phyloP scores from a whole-genome alignment of 305 asterid species.

The Rubia occidens region DNA sequence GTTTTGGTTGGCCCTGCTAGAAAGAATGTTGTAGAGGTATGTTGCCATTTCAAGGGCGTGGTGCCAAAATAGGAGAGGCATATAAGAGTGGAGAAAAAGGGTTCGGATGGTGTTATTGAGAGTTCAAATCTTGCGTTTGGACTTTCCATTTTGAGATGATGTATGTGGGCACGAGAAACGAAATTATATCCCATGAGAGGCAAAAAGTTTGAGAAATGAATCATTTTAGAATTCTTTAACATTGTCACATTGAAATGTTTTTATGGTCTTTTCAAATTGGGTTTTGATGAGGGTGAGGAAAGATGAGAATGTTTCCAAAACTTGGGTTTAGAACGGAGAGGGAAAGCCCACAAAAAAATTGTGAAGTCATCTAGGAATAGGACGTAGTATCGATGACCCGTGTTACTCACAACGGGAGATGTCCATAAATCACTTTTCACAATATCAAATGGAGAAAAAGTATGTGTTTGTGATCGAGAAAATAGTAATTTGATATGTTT shows the following conservation, averaged over 20 bases:
- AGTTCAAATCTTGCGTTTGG: background rate
- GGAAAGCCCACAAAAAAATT: slow-evolving; percentile 7
- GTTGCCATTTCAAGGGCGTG: background rate
- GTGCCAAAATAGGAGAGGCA: background rate
- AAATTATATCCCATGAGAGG: background rate
- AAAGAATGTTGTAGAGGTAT: background rate
- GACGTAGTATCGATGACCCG: background rate
- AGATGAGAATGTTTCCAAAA: background rate
- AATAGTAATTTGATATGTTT: too few species aligned
- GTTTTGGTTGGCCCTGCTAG: background rate
- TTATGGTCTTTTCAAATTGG: background rate
- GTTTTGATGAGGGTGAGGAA: background rate
- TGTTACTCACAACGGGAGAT: background rate
- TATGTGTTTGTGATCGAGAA: too few species aligned
- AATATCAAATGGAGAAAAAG: too few species aligned
- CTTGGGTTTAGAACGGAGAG: background rate
- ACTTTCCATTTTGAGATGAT: background rate
- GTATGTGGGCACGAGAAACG: background rate
- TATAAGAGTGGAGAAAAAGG: background rate
- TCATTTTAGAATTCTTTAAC: too few species aligned
- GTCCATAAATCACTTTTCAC: too few species aligned
- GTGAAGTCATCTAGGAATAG: slow-evolving; percentile 8
- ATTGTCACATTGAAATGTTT: slow-evolving; percentile 7
- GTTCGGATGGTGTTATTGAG: background rate
- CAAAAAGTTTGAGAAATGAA: background rate